Conservation (phyloP, 768 basidiomycete genomes). For the Termitomyces sp. region DNA sequence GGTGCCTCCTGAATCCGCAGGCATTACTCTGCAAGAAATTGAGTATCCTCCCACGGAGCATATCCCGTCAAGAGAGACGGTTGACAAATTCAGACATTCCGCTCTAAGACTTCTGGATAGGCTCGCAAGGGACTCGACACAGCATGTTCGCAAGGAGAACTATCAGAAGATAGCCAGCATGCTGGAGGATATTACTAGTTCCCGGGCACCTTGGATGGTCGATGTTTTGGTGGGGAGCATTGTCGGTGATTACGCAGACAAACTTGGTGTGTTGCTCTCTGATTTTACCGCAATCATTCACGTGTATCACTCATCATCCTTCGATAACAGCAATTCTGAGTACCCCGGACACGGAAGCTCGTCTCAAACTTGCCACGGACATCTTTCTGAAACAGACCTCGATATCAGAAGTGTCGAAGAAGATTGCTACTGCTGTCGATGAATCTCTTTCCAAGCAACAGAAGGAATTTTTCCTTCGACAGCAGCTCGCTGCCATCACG, state of each 20-base stretch:
- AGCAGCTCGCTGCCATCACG: conserved; percentile 77
- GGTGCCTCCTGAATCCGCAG: conserved; percentile 21
- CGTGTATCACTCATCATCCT: neutral
- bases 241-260: conserved; percentile 63
- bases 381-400: conserved; percentile 72
- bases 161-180: conserved; percentile 65
- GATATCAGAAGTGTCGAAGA: conserved; percentile 76
- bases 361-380: conserved; percentile 60
- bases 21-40: conserved; percentile 36
- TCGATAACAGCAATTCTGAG: conserved; percentile 47
- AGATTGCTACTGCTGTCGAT: conserved; percentile 75
- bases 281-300: neutral
- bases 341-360: conserved; percentile 52
- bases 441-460: conserved; percentile 85
- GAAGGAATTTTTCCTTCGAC: conserved; percentile 81
- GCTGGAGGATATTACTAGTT: conserved; percentile 65
- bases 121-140: conserved; percentile 43
- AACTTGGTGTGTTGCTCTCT: conserved; percentile 47
- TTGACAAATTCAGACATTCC: conserved; percentile 64
- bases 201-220: conserved; percentile 67
- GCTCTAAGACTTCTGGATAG: conserved; percentile 65
- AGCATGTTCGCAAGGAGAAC: conserved; percentile 53
- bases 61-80: conserved; percentile 45
- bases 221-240: conserved; percentile 68
- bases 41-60: conserved; percentile 41